Base-by-base conservation (phyloP, 768 basidiomycete genomes). In the Leccinum sublutescens region DNA sequence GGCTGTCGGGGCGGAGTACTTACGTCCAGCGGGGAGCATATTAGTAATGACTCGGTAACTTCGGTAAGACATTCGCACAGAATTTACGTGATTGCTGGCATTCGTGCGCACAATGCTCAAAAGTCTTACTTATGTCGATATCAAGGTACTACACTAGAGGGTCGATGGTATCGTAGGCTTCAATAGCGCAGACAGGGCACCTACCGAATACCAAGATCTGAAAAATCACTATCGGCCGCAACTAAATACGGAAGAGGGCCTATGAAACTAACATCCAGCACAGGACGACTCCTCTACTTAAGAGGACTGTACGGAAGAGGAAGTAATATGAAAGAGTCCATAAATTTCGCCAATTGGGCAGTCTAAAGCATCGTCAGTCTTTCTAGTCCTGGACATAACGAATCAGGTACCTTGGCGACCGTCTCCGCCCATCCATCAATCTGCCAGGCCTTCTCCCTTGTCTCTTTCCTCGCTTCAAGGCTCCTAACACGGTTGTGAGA, bases 401-500 rank as follows among this genome's bases (percentile, higher is more conserved):
- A 54, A 55, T 31, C 38, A 52, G 4, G 8, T 64, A 87, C 95
- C 87, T 95, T 93, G 61, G 88, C 86, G 34, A 96, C 94, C 0
- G 94, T 96, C 73, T 92, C 91, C 48, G 91, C 89, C 96, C 96
- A 99, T 5, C 93, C 94, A 61, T 95, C 93, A 64, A 93, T 81
- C 67, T 91, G 84, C 96, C 96, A 99, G 23, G 95, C 94, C 71
- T 87, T 84, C 74, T 96, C 91, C 45, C 96, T 82, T 47, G 80
- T 85, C 64, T 90, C 86, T 74, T 94, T 96, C 60, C 96, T 81
- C 8, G 82, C 82, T 62, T 93, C 86, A 57, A 97, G 79, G 66
- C 84, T 84, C 57, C 90, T 91, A 61, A 53, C 52, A 50, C 7
- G 50, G 6, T 33, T 56, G 56, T 62, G 59, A 57, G 57, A 68